phyloP scores from a whole-genome alignment of 257 asterid species.

The Haberlea rhodopensis region DNA sequence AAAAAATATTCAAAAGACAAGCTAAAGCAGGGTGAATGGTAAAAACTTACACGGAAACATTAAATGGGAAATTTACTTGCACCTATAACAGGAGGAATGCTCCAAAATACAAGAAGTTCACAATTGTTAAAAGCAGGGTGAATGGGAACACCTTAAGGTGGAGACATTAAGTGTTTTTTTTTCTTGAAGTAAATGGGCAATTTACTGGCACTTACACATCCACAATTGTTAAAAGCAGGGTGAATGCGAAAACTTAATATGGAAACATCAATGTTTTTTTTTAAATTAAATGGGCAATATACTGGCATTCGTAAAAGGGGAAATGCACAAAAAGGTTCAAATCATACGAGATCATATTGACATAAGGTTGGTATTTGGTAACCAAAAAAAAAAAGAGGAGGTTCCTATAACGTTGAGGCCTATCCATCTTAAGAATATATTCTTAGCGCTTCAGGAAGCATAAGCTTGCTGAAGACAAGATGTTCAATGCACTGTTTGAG shows the following conservation, averaged over 20 bases:
- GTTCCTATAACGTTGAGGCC: not conserved
- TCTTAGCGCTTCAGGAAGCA: not conserved
- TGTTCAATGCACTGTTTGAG: no score
- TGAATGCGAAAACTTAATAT: not conserved
- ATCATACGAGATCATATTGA: not conserved
- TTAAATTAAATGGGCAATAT: no score
- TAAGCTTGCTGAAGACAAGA: no score
- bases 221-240: not conserved
- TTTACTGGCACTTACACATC: no score
- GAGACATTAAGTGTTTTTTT: no score
- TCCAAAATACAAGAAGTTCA: not conserved
- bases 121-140: not conserved
- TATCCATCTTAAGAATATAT: no score
- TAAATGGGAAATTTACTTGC: not conserved
- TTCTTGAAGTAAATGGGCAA: no score
- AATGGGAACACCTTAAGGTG: not conserved
- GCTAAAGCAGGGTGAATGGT: not conserved
- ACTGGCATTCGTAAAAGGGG: no score
- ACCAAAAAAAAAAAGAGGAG: not conserved
- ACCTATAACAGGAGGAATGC: not conserved
- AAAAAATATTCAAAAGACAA: not conserved
- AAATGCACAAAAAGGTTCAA: no score
- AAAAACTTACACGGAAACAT: constrained; percentile 1
- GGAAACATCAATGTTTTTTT: no score
- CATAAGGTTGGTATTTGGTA: constrained; percentile 20